Evolutionary conservation across 2,329 filamentous ascomycete genomes (phyloP).

Genomic region (Penicillium griseofulvum): DNA sequence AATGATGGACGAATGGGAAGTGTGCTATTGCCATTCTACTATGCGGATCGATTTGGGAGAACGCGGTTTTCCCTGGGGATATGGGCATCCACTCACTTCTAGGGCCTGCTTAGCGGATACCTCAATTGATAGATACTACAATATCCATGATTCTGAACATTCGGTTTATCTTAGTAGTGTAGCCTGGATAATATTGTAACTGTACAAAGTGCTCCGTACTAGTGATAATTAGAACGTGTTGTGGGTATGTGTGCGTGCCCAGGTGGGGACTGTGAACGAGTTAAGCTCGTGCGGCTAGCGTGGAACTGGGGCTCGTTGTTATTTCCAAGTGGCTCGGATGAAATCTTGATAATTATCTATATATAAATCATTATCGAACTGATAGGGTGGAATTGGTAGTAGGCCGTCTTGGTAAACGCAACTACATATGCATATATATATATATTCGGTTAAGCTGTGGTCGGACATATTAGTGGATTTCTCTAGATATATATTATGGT

Average conservation of each 20-base stretch:
- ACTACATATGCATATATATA: background rate
- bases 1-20: background rate
- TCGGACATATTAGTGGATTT: too few species aligned
- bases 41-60: background rate
- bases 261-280: too few species aligned
- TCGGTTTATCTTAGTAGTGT: background rate
- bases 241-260: too few species aligned
- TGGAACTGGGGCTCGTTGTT: background rate
- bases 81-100: background rate
- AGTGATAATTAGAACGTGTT: background rate
- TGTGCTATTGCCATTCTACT: background rate
- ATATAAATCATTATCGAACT: background rate
- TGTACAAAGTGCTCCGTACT: background rate
- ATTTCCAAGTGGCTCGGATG: background rate
- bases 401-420: background rate
- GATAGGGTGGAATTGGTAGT: background rate
- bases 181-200: background rate
- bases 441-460: background rate
- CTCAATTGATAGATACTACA: background rate
- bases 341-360: background rate
- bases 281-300: background rate
- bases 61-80: background rate
- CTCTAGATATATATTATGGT: background rate
- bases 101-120: background rate
- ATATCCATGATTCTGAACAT: background rate